These are phyloP conservation scores for Diaporthe sp. DNA, from an alignment of 2,329 filamentous ascomycete genomes.

Conservation along the genomic window DNA sequence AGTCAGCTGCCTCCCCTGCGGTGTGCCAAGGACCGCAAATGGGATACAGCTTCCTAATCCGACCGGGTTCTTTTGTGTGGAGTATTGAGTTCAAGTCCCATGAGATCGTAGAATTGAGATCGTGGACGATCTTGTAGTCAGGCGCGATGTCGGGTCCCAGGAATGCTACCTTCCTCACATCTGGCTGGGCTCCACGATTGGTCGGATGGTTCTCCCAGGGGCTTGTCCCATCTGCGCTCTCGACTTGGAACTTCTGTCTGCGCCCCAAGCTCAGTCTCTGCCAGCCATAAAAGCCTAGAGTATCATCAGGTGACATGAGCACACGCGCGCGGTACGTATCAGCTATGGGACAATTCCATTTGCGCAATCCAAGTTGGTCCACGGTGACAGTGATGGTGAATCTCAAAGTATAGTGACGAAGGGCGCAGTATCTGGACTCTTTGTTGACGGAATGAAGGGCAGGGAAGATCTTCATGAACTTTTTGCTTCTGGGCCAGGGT, in stretches of 20 bases:
- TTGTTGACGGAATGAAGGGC: background rate
- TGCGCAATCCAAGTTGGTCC: background rate
- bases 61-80: no score
- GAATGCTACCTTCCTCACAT: background rate
- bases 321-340: background rate
- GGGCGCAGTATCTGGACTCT: background rate
- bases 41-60: no score
- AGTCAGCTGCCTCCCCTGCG: no score
- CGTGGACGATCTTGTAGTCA: no score
- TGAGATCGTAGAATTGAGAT: no score
- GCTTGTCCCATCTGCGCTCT: no score
- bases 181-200: background rate
- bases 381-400: background rate
- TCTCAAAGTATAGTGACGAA: background rate
- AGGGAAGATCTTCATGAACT: background rate
- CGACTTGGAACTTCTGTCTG: no score
- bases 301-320: conserved; percentile 2
- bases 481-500: no score
- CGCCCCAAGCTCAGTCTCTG: no score
- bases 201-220: background rate
- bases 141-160: background rate
- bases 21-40: no score
- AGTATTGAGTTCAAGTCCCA: background rate
- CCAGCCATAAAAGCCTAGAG: no score
- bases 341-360: background rate